Evolutionary conservation across 2,329 filamentous ascomycete species (phyloP), one percentile per base, ranked within the genome.

Genomic region (Fusarium begoniae): DNA sequence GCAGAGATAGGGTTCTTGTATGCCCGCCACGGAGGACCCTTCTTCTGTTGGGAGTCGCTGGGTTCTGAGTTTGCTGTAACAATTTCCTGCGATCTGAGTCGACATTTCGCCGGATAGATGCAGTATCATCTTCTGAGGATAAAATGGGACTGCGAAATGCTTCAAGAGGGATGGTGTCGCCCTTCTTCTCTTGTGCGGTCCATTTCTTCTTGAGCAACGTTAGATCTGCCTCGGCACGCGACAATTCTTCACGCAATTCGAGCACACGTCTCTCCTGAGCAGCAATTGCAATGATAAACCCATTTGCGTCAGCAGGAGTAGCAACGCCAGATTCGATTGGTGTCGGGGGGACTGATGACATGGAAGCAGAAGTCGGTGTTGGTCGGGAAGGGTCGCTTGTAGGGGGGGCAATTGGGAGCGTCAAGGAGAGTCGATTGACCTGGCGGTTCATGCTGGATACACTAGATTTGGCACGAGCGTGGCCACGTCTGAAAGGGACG

Each of bases 241-340:
- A 85, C n/a, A 99, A 86, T 82, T 98, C 96, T 81, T 99, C 96
- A 68, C 92, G 93, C 59, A 99, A 86, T 83, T 98, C 96, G 65
- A 99, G 85, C 4, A 99, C 96, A 75, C 91, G 91, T 65, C 96
- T 89, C 84, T 99, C 96, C 83, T 98, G 95, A 20, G 94, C 92
- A 50, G 96, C 96, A 78, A 99, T 93, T 65, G 95, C 93, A 70
- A 94, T 95, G 74, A 99, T 91, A 78, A 98, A 93, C 57, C 91
- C 87, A 78, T 88, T 89, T 58, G 90, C 85, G 70, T 92, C 90
- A 43, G 85, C 82, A 3, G 88, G 87, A 3, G 85, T 85, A 45
- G 81, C 78, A 35, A 85, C 63, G 13, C 77, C 80, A 2, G 85
- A 83, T 6, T 83, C 82, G 53, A 89, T 77, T 5, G 89, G 87